phyloP scores from a whole-genome alignment of 2,329 filamentous ascomycete genomes.

The Botrytis galanthina region DNA sequence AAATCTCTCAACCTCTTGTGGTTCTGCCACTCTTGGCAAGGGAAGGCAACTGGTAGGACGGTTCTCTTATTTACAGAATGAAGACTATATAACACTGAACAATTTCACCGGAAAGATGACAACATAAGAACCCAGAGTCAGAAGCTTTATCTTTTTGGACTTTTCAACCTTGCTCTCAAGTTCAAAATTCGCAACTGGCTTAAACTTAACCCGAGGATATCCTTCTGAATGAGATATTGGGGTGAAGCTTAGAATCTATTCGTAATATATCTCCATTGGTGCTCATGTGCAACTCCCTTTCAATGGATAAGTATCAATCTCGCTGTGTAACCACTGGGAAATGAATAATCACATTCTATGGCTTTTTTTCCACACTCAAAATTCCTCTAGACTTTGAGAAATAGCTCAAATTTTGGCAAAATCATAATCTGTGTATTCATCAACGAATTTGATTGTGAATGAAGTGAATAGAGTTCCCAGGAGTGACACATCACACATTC shows the following conservation, averaged over 20 bases:
- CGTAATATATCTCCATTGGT: not conserved
- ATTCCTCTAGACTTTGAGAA: too few species aligned
- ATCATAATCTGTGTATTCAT: not conserved
- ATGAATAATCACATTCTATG: not conserved
- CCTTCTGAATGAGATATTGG: accelerated
- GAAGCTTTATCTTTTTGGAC: not conserved
- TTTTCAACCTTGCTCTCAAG: not conserved
- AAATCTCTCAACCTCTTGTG: not conserved
- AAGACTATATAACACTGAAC: not conserved
- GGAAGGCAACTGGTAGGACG: accelerated
- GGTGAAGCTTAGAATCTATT: not conserved
- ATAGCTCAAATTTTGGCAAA: not conserved
- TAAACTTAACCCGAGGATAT: not conserved
- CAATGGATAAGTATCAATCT: not conserved
- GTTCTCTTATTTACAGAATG: not conserved
- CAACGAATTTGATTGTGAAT: not conserved
- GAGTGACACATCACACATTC: not conserved
- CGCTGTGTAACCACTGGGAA: accelerated
- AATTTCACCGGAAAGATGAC: accelerated
- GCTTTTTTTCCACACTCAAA: not conserved
- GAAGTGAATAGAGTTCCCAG: not conserved
- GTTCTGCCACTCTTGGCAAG: not conserved
- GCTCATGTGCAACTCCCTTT: not conserved
- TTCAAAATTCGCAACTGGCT: not conserved
- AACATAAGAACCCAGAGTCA: not conserved